Evolutionary conservation across 179 eudicot genomes (phyloP).

Genomic region (Carnegiea gigantea): DNA sequence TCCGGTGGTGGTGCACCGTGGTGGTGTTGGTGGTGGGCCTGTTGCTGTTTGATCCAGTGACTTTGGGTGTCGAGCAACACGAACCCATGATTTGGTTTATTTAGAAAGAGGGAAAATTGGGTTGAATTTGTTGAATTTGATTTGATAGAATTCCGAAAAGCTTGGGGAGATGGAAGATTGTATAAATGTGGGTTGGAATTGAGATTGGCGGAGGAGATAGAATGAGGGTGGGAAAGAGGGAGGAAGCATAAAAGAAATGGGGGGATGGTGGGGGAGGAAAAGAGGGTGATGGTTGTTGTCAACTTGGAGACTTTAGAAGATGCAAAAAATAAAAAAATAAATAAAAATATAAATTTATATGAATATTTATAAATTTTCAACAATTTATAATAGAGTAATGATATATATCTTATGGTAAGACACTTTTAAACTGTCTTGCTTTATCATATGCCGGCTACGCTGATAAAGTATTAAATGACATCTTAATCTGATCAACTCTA

Average conservation of each 20-base stretch:
- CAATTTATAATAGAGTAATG: too few relatives aligned
- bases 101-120: neutral
- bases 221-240: constrained; percentile 33
- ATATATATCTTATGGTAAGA: too few relatives aligned
- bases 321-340: neutral
- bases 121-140: neutral
- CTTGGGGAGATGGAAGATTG: constrained; percentile 2
- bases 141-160: neutral
- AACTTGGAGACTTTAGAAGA: neutral
- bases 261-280: neutral
- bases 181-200: neutral
- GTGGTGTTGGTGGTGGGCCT: constrained; percentile 17
- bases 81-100: constrained; percentile 51
- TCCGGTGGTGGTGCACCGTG: constrained; percentile 32
- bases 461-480: too few relatives aligned
- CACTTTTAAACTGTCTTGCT: too few relatives aligned
- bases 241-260: constrained; percentile 64
- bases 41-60: constrained; percentile 75
- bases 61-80: constrained; percentile 68
- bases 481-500: too few relatives aligned
- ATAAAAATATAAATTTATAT: neutral
- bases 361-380: too few relatives aligned
- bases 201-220: neutral
- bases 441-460: too few relatives aligned
- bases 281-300: constrained; percentile 15